Evolutionary conservation across 2,329 filamentous ascomycete genomes (phyloP).

Genomic region (Cladosporium cucumerinum): DNA sequence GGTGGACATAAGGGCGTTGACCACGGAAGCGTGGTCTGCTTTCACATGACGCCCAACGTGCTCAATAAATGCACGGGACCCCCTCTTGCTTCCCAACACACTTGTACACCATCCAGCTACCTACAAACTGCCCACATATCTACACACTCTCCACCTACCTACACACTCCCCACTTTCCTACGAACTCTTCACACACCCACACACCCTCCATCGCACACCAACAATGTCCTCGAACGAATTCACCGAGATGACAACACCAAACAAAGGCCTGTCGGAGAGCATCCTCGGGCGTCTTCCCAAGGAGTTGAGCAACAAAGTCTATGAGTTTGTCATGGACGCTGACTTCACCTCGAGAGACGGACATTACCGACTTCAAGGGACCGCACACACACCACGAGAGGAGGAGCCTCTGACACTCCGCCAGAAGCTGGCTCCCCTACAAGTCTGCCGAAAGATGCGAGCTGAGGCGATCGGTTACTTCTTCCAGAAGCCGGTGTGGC

Average conservation of each 20-base stretch:
- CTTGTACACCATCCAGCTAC: neutral
- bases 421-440: neutral
- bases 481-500: neutral
- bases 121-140: neutral
- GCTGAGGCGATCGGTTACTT: neutral
- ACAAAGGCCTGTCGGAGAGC: neutral
- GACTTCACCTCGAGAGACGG: neutral
- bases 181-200: neutral
- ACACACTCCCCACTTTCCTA: neutral
- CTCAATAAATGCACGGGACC: neutral
- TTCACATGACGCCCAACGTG: neutral
- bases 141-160: too few species aligned
- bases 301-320: slow-evolving; percentile 4
- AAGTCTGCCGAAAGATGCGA: neutral
- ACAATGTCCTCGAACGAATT: neutral
- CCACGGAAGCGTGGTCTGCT: neutral
- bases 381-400: neutral
- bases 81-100: neutral
- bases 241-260: neutral
- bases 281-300: neutral
- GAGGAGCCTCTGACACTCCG: neutral
- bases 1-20: neutral
- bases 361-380: neutral
- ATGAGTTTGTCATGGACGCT: neutral
- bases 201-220: neutral